A percentile compares a stretch with the other conserved stretches of the same genome.
phyloP scores from a whole-genome alignment of 305 asterid species.

The Fraxinus nigra region DNA sequence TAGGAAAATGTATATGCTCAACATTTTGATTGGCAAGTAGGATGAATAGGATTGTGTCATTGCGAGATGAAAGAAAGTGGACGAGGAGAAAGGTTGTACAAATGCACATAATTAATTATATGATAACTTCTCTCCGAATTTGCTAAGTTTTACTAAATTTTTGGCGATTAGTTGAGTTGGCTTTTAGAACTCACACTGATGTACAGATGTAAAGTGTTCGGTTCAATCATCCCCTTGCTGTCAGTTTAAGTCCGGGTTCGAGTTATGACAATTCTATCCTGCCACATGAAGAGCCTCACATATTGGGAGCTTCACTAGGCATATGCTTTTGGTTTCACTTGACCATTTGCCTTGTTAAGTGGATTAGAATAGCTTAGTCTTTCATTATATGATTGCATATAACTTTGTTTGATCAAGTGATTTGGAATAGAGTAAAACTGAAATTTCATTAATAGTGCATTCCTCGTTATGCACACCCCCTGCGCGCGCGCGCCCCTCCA shows the following conservation, averaged over 20 bases:
- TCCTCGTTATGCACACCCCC: not conserved
- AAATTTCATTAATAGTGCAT: not conserved
- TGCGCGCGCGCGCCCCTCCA: not conserved
- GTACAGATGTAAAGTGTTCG: not conserved
- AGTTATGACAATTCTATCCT: not conserved
- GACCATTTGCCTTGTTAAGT: not conserved
- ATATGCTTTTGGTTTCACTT: not conserved
- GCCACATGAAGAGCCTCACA: not conserved
- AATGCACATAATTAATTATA: not conserved
- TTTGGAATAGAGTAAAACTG: not conserved
- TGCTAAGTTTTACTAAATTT: not conserved
- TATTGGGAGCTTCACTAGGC: not conserved
- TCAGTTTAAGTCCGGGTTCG: not conserved
- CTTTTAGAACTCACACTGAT: not conserved
- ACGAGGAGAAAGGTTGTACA: not conserved
- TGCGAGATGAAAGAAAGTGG: not conserved
- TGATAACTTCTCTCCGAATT: not conserved
- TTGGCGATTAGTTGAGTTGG: not conserved
- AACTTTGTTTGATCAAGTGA: not conserved
- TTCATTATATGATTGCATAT: not conserved
- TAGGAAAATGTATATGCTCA: not conserved
- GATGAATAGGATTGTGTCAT: not conserved
- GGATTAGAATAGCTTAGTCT: not conserved
- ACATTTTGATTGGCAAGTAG: not conserved
- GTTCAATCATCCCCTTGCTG: not conserved